Conservation (phyloP, 2,329 filamentous ascomycete species). For the Phyllosticta citriasiana region DNA sequence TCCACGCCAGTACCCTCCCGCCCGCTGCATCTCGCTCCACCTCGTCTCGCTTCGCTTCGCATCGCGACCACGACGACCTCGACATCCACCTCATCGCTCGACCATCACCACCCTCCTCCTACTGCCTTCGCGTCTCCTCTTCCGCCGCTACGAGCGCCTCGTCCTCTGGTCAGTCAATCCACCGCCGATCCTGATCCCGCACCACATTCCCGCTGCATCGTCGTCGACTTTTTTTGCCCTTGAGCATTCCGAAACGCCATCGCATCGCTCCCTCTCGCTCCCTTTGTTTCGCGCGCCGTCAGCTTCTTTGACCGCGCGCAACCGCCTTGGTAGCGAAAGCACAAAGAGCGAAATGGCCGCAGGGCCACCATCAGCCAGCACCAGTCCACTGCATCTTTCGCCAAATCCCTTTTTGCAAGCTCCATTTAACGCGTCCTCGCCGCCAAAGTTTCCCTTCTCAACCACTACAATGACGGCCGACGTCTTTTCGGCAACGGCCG, state of each 20-base stretch:
- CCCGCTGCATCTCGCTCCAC: background rate
- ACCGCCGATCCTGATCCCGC: conserved; percentile 4
- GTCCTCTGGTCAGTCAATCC: background rate
- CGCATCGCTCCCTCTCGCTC: background rate
- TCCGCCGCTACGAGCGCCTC: background rate
- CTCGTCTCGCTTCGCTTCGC: background rate
- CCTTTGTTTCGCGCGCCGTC: conserved; percentile 6
- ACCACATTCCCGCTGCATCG: background rate
- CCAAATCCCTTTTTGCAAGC: conserved; percentile 28
- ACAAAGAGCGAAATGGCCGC: conserved; percentile 23
- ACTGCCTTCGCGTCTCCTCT: background rate
- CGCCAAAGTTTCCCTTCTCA: conserved; percentile 25
- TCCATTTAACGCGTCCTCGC: conserved; percentile 31
- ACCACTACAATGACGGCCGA: conserved; percentile 30
- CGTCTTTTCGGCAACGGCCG: conserved; percentile 24
- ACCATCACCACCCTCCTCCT: background rate
- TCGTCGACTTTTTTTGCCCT: background rate
- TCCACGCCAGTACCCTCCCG: background rate
- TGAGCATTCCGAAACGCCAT: background rate
- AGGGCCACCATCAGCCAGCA: conserved; percentile 33
- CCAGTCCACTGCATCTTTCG: conserved; percentile 30
- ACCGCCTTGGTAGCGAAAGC: background rate
- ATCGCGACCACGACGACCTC: background rate
- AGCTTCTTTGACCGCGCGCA: conserved; percentile 8
- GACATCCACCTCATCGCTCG: background rate